Evolutionary conservation across 108 stramenopile species (phyloP), one percentile per base, ranked within the genome.

Genomic region (Skeletonema tropicum): DNA sequence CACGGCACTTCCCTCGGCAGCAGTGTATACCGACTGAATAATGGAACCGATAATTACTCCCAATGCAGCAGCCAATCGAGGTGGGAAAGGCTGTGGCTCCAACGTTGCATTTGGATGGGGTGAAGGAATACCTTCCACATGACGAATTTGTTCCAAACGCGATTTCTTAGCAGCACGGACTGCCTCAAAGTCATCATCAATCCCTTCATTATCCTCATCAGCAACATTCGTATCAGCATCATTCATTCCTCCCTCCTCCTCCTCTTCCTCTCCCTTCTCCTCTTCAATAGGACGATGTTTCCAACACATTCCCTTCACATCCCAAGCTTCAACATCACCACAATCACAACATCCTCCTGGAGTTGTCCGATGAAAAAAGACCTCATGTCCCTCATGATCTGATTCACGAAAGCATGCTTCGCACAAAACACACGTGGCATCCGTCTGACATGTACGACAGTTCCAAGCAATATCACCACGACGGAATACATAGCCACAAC

Each of bases 291-390:
- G 91, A 62, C 90, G 82, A 80, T 99, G 98, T 19, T 59, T 17
- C 15, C 64, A 48, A 82, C 98, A 99, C 80, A 96, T 96, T 14
- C 98, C 98, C 59, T 85, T 86, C 8, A 83, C 75, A 21, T 84
- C 85, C 98, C 98, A 99, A 15, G 98, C 98, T 76, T 99, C 98
- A 5, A 84, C 70, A 79, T 99, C 98, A n/a, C 99, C 99, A 70
- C 99, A 99, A 86, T 99, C 99, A 68, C 99, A 99, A 82, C 99
- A 99, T 49, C 99, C 99, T 17, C 97, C 97, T 13, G 98, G 97
- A 19, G 82, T 87, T 29, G 98, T 97, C 42, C 95, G 87, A 79
- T 99, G 98, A 80, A 99, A 99, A 62, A 91, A 95, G 42, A 99
- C 99, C 76, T 99, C 96, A 74, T 99, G 98, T 3, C 98, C 98